phyloP scores from a whole-genome alignment of 768 basidiomycete species.

The Solioccasus polychromus region DNA sequence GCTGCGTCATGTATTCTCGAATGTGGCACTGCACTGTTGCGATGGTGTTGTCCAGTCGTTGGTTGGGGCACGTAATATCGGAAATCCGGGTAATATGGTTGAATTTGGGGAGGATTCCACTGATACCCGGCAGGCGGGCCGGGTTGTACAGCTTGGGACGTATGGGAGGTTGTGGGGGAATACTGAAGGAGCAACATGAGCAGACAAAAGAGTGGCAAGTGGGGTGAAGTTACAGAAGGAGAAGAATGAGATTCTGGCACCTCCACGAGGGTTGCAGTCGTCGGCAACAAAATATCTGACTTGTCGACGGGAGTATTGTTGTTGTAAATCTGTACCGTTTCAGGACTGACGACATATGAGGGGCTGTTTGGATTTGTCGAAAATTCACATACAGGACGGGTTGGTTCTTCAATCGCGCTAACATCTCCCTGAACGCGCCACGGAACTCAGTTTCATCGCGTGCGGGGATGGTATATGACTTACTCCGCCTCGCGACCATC shows the following conservation, averaged over 20 bases:
- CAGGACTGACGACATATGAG: constrained; percentile 12
- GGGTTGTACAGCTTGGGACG: constrained; percentile 12
- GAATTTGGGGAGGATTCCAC: neutral
- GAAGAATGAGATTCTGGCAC: constrained; percentile 19
- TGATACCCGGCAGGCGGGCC: neutral
- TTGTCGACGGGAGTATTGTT: constrained; percentile 6
- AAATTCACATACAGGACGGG: constrained; percentile 11
- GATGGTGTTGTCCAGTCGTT: neutral
- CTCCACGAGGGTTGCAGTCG: constrained; percentile 36
- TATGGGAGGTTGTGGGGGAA: neutral
- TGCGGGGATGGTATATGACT: constrained; percentile 10
- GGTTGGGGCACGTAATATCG: constrained; percentile 4
- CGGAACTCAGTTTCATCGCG: neutral
- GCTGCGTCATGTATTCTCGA: neutral
- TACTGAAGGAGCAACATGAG: constrained; percentile 16
- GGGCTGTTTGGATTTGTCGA: neutral
- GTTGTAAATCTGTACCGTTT: constrained; percentile 14
- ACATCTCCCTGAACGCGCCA: constrained; percentile 16
- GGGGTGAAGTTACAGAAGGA: constrained; percentile 12
- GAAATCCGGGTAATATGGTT: neutral
- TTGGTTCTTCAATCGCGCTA: constrained; percentile 18
- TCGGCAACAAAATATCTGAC: constrained; percentile 27
- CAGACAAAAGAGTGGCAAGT: neutral
- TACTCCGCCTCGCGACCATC: constrained; percentile 49
- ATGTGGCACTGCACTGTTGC: neutral